These are phyloP conservation scores for Phytophthora cryptogea DNA, from an alignment of 352 stramenopile species.

Conservation along the genomic window DNA sequence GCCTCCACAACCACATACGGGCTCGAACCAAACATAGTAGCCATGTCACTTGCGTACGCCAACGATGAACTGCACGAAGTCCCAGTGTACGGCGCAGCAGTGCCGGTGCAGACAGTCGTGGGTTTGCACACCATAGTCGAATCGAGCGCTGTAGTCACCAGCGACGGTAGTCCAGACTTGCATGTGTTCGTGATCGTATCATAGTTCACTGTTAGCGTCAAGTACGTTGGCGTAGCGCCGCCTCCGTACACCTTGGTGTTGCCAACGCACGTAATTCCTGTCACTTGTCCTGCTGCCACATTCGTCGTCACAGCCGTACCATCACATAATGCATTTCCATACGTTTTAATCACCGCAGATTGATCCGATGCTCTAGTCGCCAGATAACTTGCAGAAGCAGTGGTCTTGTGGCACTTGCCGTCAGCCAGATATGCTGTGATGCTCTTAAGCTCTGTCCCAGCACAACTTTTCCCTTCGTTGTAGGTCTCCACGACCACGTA, in stretches of 20 bases:
- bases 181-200: neutral
- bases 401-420: neutral
- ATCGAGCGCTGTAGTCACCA: neutral
- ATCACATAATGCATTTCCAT: neutral
- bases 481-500: conserved; percentile 2
- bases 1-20: conserved; percentile 2
- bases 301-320: neutral
- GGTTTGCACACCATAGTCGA: neutral
- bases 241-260: conserved; percentile 17
- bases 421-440: conserved; percentile 1
- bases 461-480: neutral
- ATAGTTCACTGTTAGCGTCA: conserved; percentile 3
- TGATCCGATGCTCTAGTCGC: neutral
- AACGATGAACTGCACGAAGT: conserved; percentile 2
- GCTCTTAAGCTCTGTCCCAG: neutral
- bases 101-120: conserved; percentile 2
- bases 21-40: conserved; percentile 5
- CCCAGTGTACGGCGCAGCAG: neutral
- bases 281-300: conserved; percentile 1
- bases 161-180: conserved; percentile 1
- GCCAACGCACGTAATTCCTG: too few relatives aligned
- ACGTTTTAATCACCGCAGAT: conserved; percentile 1
- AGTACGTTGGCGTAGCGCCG: neutral
- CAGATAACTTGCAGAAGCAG: neutral
- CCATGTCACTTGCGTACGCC: conserved; percentile 8